Conservation (phyloP, 2,329 filamentous ascomycete genomes). For the Colletotrichum cereale region DNA sequence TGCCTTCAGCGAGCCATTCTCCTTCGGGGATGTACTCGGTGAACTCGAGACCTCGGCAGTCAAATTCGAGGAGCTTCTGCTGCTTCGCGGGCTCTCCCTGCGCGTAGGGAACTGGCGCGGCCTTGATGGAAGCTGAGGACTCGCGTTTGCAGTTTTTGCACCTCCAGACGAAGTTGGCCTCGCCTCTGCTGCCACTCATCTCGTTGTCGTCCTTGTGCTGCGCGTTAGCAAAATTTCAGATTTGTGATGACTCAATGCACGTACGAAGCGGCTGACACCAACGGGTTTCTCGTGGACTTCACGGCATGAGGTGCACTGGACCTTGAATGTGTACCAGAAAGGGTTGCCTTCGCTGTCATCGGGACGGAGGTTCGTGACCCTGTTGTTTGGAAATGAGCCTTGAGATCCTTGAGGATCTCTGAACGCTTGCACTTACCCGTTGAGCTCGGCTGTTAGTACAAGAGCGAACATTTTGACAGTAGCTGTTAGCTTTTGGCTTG, state of each 20-base stretch:
- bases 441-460: slow-evolving; percentile 75
- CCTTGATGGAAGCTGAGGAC: slow-evolving; percentile 86
- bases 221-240: neutral
- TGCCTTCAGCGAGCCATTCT: slow-evolving; percentile 87
- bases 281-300: slow-evolving; percentile 91
- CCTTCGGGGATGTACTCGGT: slow-evolving; percentile 93
- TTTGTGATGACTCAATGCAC: slow-evolving; percentile 48
- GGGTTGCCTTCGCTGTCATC: slow-evolving; percentile 83
- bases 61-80: slow-evolving; percentile 88
- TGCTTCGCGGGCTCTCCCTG: slow-evolving; percentile 78
- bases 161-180: slow-evolving; percentile 99
- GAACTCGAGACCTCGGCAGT: slow-evolving; percentile 95
- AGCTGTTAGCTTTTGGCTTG: neutral
- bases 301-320: slow-evolving; percentile 97
- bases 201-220: slow-evolving; percentile 82
- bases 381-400: slow-evolving; percentile 52
- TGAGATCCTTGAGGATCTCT: neutral
- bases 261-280: slow-evolving; percentile 87
- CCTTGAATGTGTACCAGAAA: slow-evolving; percentile 98
- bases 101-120: slow-evolving; percentile 78
- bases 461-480: slow-evolving; percentile 72
- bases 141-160: slow-evolving; percentile 98
- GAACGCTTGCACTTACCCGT: slow-evolving; percentile 65
- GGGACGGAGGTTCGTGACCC: slow-evolving; percentile 90
- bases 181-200: slow-evolving; percentile 90